Percentiles rank a stretch among this genome's conserved stretches.
These are phyloP conservation scores for Tagetes erecta DNA, from an alignment of 129 eudicot species.

Conservation along the genomic window DNA sequence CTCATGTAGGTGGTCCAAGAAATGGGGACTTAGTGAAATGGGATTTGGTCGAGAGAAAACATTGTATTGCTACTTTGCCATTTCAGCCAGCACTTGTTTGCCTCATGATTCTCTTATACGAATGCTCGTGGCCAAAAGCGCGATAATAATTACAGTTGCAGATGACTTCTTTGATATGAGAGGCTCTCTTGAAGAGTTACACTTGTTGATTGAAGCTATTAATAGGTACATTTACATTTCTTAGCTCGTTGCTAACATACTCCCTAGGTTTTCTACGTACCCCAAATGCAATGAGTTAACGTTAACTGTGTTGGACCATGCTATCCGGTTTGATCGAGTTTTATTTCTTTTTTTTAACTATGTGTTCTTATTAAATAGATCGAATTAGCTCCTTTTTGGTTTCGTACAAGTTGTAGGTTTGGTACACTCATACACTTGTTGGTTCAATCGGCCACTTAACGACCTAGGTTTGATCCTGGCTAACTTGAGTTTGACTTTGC, in stretches of 20 bases:
- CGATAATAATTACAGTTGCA: slow-evolving; percentile 55
- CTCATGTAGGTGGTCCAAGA: slow-evolving; percentile 59
- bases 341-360: too few species aligned
- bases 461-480: too few species aligned
- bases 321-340: too few species aligned
- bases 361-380: too few species aligned
- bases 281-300: too few species aligned
- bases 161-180: slow-evolving; percentile 69
- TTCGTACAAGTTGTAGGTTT: too few species aligned
- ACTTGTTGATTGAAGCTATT: slow-evolving; percentile 47
- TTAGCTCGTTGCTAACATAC: background rate
- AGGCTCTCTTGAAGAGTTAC: slow-evolving; percentile 49
- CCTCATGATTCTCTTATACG: slow-evolving; percentile 55
- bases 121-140: slow-evolving; percentile 49
- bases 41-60: slow-evolving; percentile 85
- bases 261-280: too few species aligned
- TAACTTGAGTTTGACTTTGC: too few species aligned
- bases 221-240: slow-evolving; percentile 32
- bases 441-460: too few species aligned
- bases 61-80: slow-evolving; percentile 48
- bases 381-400: too few species aligned
- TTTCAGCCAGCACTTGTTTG: slow-evolving; percentile 35
- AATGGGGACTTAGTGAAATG: slow-evolving; percentile 55
- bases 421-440: too few species aligned
- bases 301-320: too few species aligned